Evolutionary conservation across 805 yeast species (phyloP).

Genomic region (Yarrowia deformans): DNA sequence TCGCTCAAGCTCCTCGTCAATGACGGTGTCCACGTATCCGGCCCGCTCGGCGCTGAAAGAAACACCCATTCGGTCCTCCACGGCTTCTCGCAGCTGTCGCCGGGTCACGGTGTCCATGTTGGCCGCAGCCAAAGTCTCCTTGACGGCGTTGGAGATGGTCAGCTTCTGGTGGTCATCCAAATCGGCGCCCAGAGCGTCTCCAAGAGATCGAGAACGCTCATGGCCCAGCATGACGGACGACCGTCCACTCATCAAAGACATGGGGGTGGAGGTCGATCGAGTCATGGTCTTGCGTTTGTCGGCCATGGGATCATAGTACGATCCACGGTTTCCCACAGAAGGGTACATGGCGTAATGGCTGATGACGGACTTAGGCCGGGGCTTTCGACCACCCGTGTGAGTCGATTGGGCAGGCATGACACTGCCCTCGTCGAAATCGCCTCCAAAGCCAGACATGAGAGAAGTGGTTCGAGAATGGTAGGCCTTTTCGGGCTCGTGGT

Average conservation of each 20-base stretch:
- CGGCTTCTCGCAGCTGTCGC: conserved; percentile 50
- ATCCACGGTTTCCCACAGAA: conserved; percentile 35
- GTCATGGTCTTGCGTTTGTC: conserved; percentile 16
- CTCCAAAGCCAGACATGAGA: conserved; percentile 23
- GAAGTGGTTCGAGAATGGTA: conserved; percentile 33
- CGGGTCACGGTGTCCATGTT: conserved; percentile 52
- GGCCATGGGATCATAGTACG: conserved; percentile 37
- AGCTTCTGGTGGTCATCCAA: conserved; percentile 43
- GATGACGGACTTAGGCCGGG: conserved; percentile 32
- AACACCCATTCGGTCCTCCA: conserved; percentile 51
- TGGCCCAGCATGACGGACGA: conserved; percentile 41
- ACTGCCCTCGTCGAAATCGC: conserved; percentile 12
- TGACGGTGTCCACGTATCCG: conserved; percentile 48
- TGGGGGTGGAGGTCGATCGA: conserved; percentile 38
- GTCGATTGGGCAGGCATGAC: conserved; percentile 23
- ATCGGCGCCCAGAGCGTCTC: conserved; percentile 36
- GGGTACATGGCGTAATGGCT: conserved; percentile 36
- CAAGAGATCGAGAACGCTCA: conserved; percentile 41
- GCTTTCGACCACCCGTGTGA: neutral
- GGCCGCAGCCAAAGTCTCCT: conserved; percentile 47
- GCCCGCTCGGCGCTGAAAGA: conserved; percentile 48
- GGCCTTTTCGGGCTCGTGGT: conserved; percentile 36
- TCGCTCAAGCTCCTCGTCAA: conserved; percentile 50
- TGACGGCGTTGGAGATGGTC: conserved; percentile 48
- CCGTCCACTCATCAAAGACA: conserved; percentile 39